Evolutionary conservation across 768 basidiomycete genomes (phyloP).

Genomic region (Phanerodontia chrysosporium): DNA sequence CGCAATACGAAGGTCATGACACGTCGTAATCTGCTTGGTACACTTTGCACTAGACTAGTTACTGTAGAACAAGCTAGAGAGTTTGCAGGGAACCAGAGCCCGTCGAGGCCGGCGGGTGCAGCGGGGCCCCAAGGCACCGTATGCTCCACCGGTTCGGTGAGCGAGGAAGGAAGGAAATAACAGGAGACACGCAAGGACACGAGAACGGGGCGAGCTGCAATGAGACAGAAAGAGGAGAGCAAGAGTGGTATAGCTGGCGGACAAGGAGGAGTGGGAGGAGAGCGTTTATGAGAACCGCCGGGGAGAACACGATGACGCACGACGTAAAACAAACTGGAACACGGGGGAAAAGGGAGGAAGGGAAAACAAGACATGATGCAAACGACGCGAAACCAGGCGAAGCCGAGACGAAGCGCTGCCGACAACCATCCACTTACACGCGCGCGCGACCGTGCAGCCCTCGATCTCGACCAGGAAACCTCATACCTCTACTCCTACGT

Average conservation of each 20-base stretch:
- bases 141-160: not conserved
- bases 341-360: not conserved
- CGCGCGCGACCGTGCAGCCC: not conserved
- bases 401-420: not conserved
- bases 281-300: not conserved
- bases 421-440: not conserved
- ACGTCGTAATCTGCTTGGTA: conserved; percentile 7
- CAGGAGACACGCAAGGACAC: not conserved
- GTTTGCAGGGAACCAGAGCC: not conserved
- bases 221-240: not conserved
- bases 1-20: conserved; percentile 2
- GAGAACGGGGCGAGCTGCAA: not conserved
- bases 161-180: not conserved
- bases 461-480: not conserved
- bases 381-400: not conserved
- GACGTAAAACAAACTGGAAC: not conserved
- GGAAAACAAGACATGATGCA: not conserved
- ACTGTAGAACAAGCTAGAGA: not conserved
- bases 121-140: no score
- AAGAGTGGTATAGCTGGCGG: conserved; percentile 1
- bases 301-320: not conserved
- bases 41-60: not conserved
- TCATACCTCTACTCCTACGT: not conserved
- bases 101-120: no score
- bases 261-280: not conserved